A percentile compares a stretch with the other conserved stretches of the same genome.
Conservation (phyloP, 2,329 filamentous ascomycete species). For the Colletotrichum sidae region DNA sequence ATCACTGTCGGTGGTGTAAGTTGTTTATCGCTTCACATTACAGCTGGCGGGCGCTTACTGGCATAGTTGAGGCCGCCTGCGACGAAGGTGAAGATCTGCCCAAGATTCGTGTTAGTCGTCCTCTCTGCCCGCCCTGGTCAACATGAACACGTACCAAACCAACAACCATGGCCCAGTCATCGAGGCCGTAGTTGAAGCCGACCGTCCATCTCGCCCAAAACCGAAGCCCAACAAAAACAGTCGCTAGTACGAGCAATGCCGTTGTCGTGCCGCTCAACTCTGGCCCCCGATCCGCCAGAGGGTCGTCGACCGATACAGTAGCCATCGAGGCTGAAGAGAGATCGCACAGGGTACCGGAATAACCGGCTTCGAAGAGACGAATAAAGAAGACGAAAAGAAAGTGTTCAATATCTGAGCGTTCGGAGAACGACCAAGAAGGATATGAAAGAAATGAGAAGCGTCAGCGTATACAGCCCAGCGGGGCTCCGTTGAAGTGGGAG, state of each 20-base stretch:
- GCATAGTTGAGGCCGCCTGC: slow-evolving; percentile 33
- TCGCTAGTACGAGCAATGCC: slow-evolving; percentile 29
- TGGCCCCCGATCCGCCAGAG: slow-evolving; percentile 29
- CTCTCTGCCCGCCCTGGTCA: background rate
- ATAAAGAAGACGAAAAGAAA: background rate
- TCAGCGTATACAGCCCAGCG: background rate
- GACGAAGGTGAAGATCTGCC: slow-evolving; percentile 22
- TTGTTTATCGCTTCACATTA: background rate
- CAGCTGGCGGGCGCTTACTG: slow-evolving; percentile 9
- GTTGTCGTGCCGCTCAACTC: slow-evolving; percentile 29
- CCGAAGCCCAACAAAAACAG: slow-evolving; percentile 23
- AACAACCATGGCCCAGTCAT: slow-evolving; percentile 33
- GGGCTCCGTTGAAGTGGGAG: background rate
- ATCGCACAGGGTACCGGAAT: slow-evolving; percentile 2
- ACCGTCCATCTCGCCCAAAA: slow-evolving; percentile 31
- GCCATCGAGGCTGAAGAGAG: slow-evolving; percentile 20
- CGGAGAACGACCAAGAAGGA: background rate
- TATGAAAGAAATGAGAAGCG: slow-evolving; percentile 3
- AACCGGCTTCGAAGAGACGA: background rate
- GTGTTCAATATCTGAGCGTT: slow-evolving; percentile 11
- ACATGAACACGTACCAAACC: slow-evolving; percentile 19
- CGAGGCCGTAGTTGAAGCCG: slow-evolving; percentile 29
- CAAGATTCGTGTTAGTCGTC: background rate
- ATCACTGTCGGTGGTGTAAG: slow-evolving; percentile 25
- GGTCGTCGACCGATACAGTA: slow-evolving; percentile 13